These are phyloP conservation scores for Przewalskia tangutica DNA, from an alignment of 257 asterid species.

Conservation along the genomic window DNA sequence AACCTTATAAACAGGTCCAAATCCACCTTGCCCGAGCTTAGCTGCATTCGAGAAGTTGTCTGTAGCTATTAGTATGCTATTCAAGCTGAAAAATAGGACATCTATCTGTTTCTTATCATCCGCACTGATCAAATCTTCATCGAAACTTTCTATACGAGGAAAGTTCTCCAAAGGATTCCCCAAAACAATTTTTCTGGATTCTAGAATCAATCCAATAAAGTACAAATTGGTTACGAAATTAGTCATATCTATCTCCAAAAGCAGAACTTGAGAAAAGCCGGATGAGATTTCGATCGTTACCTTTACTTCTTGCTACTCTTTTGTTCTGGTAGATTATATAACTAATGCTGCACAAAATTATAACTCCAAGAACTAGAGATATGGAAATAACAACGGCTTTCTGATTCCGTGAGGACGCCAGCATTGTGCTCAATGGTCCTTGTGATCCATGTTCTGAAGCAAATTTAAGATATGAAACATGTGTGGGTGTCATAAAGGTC, in stretches of 20 bases:
- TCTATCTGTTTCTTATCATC: constrained; percentile 21
- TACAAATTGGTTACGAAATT: background rate
- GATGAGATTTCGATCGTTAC: background rate
- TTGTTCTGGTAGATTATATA: constrained; percentile 16
- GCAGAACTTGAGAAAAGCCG: background rate
- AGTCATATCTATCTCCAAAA: background rate
- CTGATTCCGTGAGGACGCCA: background rate
- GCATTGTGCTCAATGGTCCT: background rate
- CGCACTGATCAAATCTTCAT: constrained; percentile 19
- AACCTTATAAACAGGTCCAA: constrained; percentile 60
- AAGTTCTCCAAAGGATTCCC: constrained; percentile 3
- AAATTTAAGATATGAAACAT: background rate
- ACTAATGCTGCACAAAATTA: constrained; percentile 11
- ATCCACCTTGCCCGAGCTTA: constrained; percentile 63
- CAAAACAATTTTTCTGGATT: constrained; percentile 2
- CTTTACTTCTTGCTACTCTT: constrained; percentile 2
- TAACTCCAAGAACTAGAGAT: constrained; percentile 12
- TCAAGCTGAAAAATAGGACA: constrained; percentile 28
- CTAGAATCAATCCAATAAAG: background rate
- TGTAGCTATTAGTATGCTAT: constrained; percentile 38
- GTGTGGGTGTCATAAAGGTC: background rate
- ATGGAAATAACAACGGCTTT: constrained; percentile 1
- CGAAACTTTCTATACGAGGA: constrained; percentile 7
- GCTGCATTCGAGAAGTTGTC: constrained; percentile 34
- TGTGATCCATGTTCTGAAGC: background rate